Percentiles rank a stretch among this genome's conserved stretches.
Evolutionary conservation across 108 stramenopile species (phyloP).

Genomic region (Skeletonema potamos): DNA sequence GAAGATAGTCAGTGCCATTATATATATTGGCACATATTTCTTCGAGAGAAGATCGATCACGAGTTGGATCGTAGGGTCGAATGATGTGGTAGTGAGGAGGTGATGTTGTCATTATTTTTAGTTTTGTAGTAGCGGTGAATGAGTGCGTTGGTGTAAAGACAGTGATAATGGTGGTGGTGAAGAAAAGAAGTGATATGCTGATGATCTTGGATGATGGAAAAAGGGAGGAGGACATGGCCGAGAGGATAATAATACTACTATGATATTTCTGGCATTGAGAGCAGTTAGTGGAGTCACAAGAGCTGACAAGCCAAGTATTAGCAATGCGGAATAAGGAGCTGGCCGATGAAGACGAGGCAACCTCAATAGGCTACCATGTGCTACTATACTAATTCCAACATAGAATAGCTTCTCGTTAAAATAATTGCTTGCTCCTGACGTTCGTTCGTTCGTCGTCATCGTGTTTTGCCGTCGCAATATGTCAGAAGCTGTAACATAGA

Average conservation of each 20-base stretch:
- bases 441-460: no score
- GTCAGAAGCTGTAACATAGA: no score
- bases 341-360: neutral
- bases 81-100: constrained; percentile 12
- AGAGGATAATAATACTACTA: neutral
- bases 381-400: neutral
- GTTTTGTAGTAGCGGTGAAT: neutral
- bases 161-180: neutral
- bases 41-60: constrained; percentile 25
- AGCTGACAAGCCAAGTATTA: no score
- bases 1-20: constrained; percentile 34
- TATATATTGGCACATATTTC: constrained; percentile 46
- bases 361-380: no score
- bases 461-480: no score
- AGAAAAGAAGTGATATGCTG: neutral
- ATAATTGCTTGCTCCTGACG: no score
- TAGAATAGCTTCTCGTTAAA: neutral
- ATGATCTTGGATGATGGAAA: neutral
- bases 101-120: neutral
- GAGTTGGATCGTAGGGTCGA: constrained; percentile 33
- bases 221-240: neutral
- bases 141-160: no score
- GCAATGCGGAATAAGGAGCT: no score
- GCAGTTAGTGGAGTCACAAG: no score
- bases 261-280: no score